These are phyloP conservation scores for Nicotiana knightiana DNA, from an alignment of 257 asterid genomes.

Conservation along the genomic window DNA sequence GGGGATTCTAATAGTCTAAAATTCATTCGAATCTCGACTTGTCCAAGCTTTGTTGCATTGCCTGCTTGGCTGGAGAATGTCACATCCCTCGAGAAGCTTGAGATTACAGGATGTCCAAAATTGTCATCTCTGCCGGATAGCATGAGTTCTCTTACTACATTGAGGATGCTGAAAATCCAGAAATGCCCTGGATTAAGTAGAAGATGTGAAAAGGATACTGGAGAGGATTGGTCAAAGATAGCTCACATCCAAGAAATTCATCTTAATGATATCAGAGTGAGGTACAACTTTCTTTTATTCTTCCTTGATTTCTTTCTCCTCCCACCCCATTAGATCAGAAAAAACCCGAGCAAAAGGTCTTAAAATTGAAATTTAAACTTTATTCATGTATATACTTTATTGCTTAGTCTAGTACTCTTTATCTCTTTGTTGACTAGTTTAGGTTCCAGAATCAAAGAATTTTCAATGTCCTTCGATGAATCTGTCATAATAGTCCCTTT, in stretches of 20 bases:
- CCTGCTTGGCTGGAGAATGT: background rate
- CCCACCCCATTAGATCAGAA: background rate
- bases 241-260: constrained; percentile 6
- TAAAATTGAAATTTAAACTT: background rate
- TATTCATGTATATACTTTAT: background rate
- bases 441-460: background rate
- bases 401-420: background rate
- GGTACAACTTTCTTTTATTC: background rate
- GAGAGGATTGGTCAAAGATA: constrained; percentile 21
- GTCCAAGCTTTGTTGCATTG: background rate
- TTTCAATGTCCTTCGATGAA: background rate
- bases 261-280: constrained; percentile 4
- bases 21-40: background rate
- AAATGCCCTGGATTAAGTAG: constrained; percentile 2
- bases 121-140: background rate
- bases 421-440: background rate
- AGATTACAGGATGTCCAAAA: background rate
- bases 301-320: background rate
- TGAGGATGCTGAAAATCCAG: constrained; percentile 1
- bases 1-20: constrained; percentile 5
- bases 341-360: background rate
- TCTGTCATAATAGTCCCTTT: background rate
- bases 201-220: background rate
- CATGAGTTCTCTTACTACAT: background rate
- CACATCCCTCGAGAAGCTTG: background rate